Percentiles rank a stretch among this genome's conserved stretches.
Evolutionary conservation across 1,284 basidiomycete genomes (phyloP).

Genomic region (Marasmius fiardii): DNA sequence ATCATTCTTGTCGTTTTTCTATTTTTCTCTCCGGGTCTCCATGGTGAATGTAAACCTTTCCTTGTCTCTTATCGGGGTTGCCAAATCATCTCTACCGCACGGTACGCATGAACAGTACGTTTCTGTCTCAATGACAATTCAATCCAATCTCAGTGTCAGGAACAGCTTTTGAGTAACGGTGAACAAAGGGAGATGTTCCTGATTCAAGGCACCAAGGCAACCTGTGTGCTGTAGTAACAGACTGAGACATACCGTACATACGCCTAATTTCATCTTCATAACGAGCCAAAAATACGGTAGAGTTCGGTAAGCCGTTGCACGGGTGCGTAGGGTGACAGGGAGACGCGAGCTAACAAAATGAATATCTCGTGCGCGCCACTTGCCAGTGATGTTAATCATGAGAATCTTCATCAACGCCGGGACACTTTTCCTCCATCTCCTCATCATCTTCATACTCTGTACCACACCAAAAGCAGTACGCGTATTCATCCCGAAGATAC

Average conservation of each 20-base stretch:
- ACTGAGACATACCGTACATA: too few relatives aligned
- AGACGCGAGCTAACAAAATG: too few relatives aligned
- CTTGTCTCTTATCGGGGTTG: background rate
- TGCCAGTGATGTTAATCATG: constrained; percentile 64
- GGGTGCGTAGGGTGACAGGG: too few relatives aligned
- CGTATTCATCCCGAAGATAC: constrained; percentile 68
- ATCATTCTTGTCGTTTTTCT: constrained; percentile 15
- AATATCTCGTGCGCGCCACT: too few relatives aligned
- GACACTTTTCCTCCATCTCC: constrained; percentile 67
- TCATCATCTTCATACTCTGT: constrained; percentile 61
- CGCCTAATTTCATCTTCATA: too few relatives aligned
- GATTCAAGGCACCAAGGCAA: background rate
- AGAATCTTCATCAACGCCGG: constrained; percentile 72
- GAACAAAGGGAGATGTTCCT: background rate
- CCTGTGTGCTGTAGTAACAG: background rate
- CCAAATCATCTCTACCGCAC: background rate
- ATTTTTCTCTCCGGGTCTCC: constrained; percentile 14
- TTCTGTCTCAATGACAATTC: too few relatives aligned
- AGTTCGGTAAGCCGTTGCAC: too few relatives aligned
- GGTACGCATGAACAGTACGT: too few relatives aligned
- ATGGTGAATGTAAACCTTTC: constrained; percentile 1
- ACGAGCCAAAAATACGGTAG: too few relatives aligned
- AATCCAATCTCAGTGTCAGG: too few relatives aligned
- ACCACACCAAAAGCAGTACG: constrained; percentile 89
- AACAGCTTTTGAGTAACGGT: too few relatives aligned